Percentiles rank a stretch among this genome's conserved stretches.
Conservation (phyloP, 2,329 filamentous ascomycete species). For the Zalaria obscura region DNA sequence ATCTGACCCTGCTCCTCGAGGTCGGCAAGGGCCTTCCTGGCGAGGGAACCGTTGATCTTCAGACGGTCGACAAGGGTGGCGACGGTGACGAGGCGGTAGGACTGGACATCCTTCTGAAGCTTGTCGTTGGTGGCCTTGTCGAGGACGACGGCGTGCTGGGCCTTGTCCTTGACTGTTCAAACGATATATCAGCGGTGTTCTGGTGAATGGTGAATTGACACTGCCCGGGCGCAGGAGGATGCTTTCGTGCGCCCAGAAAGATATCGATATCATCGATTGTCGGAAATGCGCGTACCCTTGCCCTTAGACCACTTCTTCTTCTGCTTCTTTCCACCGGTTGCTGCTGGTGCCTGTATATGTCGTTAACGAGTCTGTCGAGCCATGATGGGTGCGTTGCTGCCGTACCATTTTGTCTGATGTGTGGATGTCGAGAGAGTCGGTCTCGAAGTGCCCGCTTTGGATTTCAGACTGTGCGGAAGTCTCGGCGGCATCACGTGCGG, state of each 20-base stretch:
- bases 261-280: neutral
- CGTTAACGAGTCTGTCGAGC: constrained; percentile 1
- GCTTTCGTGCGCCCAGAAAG: no score
- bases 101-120: constrained; percentile 99
- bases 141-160: constrained; percentile 96
- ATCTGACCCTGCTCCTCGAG: constrained; percentile 97
- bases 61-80: constrained; percentile 97
- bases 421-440: constrained; percentile 8
- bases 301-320: constrained; percentile 68
- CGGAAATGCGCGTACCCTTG: constrained; percentile 19
- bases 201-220: constrained; percentile 3
- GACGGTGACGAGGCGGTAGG: constrained; percentile 98
- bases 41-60: constrained; percentile 99
- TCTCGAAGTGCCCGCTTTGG: no score
- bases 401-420: constrained; percentile 29
- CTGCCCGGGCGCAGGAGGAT: neutral
- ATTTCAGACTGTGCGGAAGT: no score
- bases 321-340: constrained; percentile 61
- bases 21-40: constrained; percentile 75
- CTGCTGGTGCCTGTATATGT: constrained; percentile 32
- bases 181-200: constrained; percentile 10
- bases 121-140: constrained; percentile 96
- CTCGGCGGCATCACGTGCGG: neutral
- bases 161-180: constrained; percentile 96
- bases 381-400: constrained; percentile 1